phyloP scores from a whole-genome alignment of 2,329 filamentous ascomycete genomes.

The Zymoseptoria passerinii region DNA sequence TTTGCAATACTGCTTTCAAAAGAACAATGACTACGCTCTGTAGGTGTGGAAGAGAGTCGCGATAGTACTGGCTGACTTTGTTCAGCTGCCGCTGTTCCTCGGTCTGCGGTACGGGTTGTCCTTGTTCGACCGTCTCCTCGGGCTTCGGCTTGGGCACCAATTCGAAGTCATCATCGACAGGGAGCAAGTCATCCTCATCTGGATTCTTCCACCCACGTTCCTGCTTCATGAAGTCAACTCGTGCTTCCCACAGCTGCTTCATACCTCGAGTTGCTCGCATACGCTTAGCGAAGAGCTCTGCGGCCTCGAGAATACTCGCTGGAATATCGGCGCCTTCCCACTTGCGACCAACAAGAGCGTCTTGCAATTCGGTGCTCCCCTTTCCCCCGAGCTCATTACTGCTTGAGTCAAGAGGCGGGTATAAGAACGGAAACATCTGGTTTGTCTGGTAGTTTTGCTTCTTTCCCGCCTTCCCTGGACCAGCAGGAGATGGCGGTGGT shows the following conservation, averaged over 20 bases:
- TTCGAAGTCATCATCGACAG: constrained; percentile 29
- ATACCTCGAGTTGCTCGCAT: constrained; percentile 89
- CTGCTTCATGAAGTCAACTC: constrained; percentile 83
- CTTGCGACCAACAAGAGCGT: constrained; percentile 67
- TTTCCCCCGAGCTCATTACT: constrained; percentile 90
- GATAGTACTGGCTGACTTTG: constrained; percentile 74
- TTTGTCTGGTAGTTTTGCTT: constrained; percentile 99
- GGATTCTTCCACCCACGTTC: constrained; percentile 75
- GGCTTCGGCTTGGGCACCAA: constrained; percentile 16
- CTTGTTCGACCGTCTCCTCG: constrained; percentile 29
- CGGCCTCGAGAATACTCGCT: constrained; percentile 88
- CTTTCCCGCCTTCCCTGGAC: constrained; percentile 78
- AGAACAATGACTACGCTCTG: constrained; percentile 91
- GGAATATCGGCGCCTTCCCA: constrained; percentile 96
- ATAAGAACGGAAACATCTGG: constrained; percentile 96
- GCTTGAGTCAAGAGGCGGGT: constrained; percentile 79
- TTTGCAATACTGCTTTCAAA: constrained; percentile 76
- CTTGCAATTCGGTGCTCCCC: constrained; percentile 70
- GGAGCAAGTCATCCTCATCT: constrained; percentile 25
- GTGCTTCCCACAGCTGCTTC: constrained; percentile 88
- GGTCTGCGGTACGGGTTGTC: constrained; percentile 18
- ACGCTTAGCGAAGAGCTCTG: constrained; percentile 78
- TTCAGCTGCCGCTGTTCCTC: constrained; percentile 22
- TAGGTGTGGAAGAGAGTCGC: constrained; percentile 68
- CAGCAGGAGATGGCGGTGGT: constrained; percentile 83